phyloP scores from a whole-genome alignment of 768 basidiomycete genomes.

The Boletus rufocinnamomeus region DNA sequence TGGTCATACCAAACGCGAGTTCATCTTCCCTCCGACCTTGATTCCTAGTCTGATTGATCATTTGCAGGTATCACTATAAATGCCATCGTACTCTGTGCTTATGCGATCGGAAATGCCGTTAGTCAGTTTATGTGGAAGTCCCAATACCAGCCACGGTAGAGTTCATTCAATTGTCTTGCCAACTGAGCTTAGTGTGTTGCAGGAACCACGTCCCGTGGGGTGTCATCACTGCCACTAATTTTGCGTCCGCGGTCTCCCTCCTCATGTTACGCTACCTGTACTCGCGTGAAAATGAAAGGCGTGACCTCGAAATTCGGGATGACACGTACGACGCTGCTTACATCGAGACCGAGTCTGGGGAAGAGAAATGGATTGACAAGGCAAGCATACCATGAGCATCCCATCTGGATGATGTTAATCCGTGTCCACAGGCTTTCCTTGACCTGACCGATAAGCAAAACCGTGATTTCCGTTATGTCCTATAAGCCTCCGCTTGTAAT shows the following conservation, averaged over 20 bases:
- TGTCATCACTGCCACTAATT: conserved; percentile 65
- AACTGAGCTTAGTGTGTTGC: conserved; percentile 1
- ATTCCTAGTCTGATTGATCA: conserved; percentile 2
- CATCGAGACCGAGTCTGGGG: conserved; percentile 53
- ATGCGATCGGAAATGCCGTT: conserved; percentile 75
- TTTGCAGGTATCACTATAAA: conserved; percentile 67
- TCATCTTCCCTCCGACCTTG: neutral
- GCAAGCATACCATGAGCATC: conserved; percentile 36
- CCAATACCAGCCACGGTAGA: conserved; percentile 65
- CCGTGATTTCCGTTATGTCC: conserved; percentile 69
- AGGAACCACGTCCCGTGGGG: conserved; percentile 78
- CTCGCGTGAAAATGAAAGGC: conserved; percentile 58
- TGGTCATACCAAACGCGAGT: conserved; percentile 73
- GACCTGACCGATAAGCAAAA: conserved; percentile 78
- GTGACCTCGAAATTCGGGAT: conserved; percentile 54
- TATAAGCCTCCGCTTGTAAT: conserved; percentile 34
- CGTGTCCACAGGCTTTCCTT: conserved; percentile 57
- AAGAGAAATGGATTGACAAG: conserved; percentile 62
- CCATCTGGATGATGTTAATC: neutral
- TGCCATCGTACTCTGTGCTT: conserved; percentile 70
- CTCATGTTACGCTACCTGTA: conserved; percentile 60
- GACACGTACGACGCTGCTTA: conserved; percentile 63
- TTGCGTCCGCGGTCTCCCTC: conserved; percentile 55
- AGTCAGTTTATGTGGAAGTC: conserved; percentile 79
- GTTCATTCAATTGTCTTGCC: neutral